phyloP scores from a whole-genome alignment of 116 monocot species.

The Phalaenopsis hybrid region DNA sequence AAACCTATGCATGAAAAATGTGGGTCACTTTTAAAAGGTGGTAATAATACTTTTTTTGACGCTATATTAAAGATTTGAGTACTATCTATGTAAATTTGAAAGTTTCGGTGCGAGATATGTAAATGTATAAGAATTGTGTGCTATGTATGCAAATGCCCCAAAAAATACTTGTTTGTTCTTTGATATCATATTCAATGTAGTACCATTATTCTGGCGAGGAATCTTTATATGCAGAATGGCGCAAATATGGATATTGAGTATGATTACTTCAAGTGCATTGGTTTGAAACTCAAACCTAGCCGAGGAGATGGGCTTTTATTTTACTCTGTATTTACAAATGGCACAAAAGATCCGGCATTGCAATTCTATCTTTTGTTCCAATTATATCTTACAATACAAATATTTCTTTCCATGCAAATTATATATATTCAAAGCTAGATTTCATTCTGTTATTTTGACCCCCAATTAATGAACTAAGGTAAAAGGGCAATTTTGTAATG shows the following conservation, averaged over 20 bases:
- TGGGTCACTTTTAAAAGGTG: too few relatives aligned
- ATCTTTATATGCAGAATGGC: conserved; percentile 49
- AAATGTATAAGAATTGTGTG: too few relatives aligned
- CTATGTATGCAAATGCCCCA: neutral
- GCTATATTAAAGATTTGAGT: too few relatives aligned
- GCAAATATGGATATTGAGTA: conserved; percentile 72
- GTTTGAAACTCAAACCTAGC: conserved; percentile 79
- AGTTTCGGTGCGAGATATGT: too few relatives aligned
- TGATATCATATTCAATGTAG: neutral
- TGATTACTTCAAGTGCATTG: conserved; percentile 75
- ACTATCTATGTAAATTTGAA: too few relatives aligned
- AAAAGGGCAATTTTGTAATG: too few relatives aligned
- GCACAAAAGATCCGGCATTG: conserved; percentile 75
- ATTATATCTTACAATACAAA: neutral
- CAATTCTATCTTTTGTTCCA: neutral
- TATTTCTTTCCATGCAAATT: neutral
- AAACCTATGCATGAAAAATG: too few relatives aligned
- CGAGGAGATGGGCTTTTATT: conserved; percentile 84
- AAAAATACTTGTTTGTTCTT: neutral
- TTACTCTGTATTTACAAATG: conserved; percentile 69
- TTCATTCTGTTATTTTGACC: too few relatives aligned
- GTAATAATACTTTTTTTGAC: too few relatives aligned
- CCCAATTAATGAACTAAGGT: too few relatives aligned
- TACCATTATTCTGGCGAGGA: neutral
- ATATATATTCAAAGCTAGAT: neutral